A percentile compares a stretch with the other conserved stretches of the same genome.
These are phyloP conservation scores for Alternaria arbusti DNA, from an alignment of 2,329 filamentous ascomycete species.

Conservation along the genomic window DNA sequence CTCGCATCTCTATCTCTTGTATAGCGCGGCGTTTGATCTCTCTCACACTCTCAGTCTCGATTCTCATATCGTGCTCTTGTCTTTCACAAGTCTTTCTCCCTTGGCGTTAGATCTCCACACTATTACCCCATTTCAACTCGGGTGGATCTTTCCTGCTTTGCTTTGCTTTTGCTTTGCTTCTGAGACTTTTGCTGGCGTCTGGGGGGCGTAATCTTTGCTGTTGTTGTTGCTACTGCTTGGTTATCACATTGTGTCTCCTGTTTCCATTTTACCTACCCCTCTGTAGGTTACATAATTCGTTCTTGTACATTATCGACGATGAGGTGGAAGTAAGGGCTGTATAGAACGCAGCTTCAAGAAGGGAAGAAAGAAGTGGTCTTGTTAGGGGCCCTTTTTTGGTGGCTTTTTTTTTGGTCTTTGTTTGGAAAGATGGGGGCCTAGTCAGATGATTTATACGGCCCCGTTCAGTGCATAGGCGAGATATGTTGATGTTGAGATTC, in stretches of 20 bases:
- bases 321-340: not conserved
- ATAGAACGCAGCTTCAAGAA: not conserved
- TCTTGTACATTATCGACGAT: slow-evolving; percentile 37
- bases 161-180: not conserved
- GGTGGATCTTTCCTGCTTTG: slow-evolving; percentile 4
- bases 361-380: not conserved
- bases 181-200: not conserved
- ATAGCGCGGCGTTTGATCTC: slow-evolving; percentile 38
- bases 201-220: slow-evolving; percentile 1
- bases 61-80: slow-evolving; percentile 4
- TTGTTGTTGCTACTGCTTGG: not conserved
- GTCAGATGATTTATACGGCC: not conserved
- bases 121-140: slow-evolving; percentile 10
- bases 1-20: slow-evolving; percentile 21
- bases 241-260: not conserved
- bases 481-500: not conserved
- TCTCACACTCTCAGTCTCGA: slow-evolving; percentile 16
- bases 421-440: not conserved
- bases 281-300: slow-evolving; percentile 29
- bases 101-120: slow-evolving; percentile 11
- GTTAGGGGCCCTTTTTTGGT: not conserved
- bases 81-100: slow-evolving; percentile 1
- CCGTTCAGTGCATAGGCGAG: not conserved
- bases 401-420: not conserved
- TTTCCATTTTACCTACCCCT: not conserved